phyloP scores from a whole-genome alignment of 2,329 filamentous ascomycete species.

The Pseudogymnoascus sp. region DNA sequence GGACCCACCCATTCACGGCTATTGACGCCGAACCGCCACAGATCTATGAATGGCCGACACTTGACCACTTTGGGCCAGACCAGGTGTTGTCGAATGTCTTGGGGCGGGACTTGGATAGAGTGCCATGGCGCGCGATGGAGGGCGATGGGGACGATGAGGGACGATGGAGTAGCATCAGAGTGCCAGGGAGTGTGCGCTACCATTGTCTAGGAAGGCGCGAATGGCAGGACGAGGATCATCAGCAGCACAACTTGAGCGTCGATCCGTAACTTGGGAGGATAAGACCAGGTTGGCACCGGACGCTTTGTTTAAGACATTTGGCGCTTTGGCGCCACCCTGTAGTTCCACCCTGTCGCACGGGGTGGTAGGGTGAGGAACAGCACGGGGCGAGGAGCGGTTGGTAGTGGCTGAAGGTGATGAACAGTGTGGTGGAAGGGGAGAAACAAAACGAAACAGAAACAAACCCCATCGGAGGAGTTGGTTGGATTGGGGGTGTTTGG shows the following conservation, averaged over 20 bases:
- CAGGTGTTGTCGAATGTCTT: not conserved
- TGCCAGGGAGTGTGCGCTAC: not conserved
- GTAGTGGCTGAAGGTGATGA: not conserved
- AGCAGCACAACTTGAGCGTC: not conserved
- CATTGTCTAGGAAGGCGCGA: constrained; percentile 4
- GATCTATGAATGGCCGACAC: constrained; percentile 5
- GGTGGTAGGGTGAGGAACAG: not conserved
- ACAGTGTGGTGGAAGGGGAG: not conserved
- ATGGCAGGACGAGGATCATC: not conserved
- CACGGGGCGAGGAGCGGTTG: not conserved
- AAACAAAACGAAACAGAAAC: constrained; percentile 6
- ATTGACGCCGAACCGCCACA: constrained; percentile 3
- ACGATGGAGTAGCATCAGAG: not conserved
- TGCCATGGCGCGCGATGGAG: too few relatives aligned
- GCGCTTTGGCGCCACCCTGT: not conserved
- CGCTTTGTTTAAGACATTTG: not conserved
- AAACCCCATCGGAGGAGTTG: not conserved
- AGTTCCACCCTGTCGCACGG: not conserved
- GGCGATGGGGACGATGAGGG: too few relatives aligned
- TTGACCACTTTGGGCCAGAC: not conserved
- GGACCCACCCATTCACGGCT: not conserved
- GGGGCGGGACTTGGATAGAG: not conserved
- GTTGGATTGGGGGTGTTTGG: not conserved
- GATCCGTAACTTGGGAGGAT: constrained; percentile 1
- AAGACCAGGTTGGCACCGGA: not conserved